Conservation (phyloP, 2,329 filamentous ascomycete species). For the Thelonectria discophora region DNA sequence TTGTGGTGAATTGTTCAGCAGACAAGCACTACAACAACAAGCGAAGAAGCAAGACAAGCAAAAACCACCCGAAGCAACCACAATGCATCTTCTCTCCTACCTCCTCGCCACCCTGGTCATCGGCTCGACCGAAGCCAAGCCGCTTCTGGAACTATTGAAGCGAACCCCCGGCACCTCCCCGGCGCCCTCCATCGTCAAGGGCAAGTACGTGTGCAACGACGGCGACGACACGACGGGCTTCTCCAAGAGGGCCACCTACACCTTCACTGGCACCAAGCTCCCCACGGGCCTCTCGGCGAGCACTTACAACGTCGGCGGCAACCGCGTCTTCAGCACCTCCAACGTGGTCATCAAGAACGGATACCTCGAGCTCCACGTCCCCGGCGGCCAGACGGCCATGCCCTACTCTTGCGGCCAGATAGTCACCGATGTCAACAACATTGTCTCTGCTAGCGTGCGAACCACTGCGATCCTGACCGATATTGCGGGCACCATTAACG, state of each 20-base stretch:
- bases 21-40: neutral
- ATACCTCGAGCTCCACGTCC: conserved; percentile 43
- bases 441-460: conserved; percentile 44
- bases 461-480: conserved; percentile 43
- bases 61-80: neutral
- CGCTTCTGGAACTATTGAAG: neutral
- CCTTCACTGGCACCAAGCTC: conserved; percentile 35
- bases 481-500: conserved; percentile 44
- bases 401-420: conserved; percentile 41
- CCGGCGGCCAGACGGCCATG: conserved; percentile 37
- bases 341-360: conserved; percentile 39
- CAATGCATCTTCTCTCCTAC: conserved; percentile 33
- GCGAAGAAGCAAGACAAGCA: neutral
- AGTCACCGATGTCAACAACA: conserved; percentile 38
- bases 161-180: conserved; percentile 27
- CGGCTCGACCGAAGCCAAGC: conserved; percentile 26
- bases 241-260: conserved; percentile 36
- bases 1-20: neutral
- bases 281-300: conserved; percentile 38
- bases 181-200: conserved; percentile 24
- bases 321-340: conserved; percentile 20
- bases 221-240: conserved; percentile 24
- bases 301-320: conserved; percentile 30
- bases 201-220: conserved; percentile 37
- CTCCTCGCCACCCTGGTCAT: conserved; percentile 26